Evolutionary conservation across 805 yeast genomes (phyloP), one percentile per base, ranked within the genome.

Genomic region (Diddensiella santjacobensis): DNA sequence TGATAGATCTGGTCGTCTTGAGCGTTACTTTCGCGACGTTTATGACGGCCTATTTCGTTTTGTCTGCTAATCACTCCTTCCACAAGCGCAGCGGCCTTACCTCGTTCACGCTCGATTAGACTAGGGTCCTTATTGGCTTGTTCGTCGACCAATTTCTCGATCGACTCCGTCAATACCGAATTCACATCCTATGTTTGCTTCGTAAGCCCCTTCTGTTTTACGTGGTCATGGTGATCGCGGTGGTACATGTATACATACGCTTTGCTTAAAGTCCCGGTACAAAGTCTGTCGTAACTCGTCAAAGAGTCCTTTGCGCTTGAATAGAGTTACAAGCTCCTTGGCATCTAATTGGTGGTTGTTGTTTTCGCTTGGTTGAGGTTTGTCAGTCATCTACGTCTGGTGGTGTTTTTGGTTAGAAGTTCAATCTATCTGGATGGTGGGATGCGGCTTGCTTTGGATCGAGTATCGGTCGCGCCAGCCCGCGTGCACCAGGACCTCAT

Each of bases 51-150:
- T 4, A n/a, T 33, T 10, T 47, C 52, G 20, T 38, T 41, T 29
- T 45, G 48, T 18, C 58, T 45, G 33, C 45, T 53, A 22, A 57
- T 45, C 11, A 48, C 48, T 3, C 58, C 58, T 41, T 59, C 63
- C 3, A 58, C 42, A n/a, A 58, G 31, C 3, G 57, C 60, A 6
- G 59, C 61, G 3, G 60, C 49, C 38, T 56, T 59, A 22, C 54
- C 51, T 24, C 60, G 44, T 19, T 58, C 61, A 22, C 55, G 45
- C 4, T 48, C 45, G 26, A 59, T 53, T 24, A 58, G 45, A 20
- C 42, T 30, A 15, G 60, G 57, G 24, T 58, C 57, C 31, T 44
- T 52, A 24, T 48, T 47, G 8, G 58, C 56, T 46, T 57, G 54
- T 19, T 53, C 49, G 33, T 56, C 58, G 3, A 59, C 60, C 18